Evolutionary conservation across 257 asterid species (phyloP).

Genomic region (Solanum ahanhuiri): DNA sequence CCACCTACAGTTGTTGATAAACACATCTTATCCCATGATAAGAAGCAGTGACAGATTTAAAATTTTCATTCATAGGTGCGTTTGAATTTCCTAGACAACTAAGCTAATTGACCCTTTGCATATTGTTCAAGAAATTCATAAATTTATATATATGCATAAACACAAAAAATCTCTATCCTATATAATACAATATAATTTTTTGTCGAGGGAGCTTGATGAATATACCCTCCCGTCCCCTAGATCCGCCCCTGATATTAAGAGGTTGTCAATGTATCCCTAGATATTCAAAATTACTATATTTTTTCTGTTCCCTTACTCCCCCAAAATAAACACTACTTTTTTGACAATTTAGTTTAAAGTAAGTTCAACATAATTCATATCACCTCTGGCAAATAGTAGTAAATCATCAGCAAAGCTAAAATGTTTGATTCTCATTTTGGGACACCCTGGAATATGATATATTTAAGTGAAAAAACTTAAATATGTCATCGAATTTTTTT

Average conservation of each 20-base stretch:
- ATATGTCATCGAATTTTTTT: too few relatives aligned
- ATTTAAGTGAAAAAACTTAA: not conserved
- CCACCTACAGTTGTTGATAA: too few relatives aligned
- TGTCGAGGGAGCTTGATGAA: too few relatives aligned
- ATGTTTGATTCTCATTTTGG: not conserved
- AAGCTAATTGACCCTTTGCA: not conserved
- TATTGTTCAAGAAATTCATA: not conserved
- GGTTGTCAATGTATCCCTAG: not conserved
- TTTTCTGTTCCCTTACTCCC: not conserved
- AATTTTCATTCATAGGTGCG: not conserved
- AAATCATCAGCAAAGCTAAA: not conserved
- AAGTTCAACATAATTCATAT: not conserved
- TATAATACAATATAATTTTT: too few relatives aligned
- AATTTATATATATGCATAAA: too few relatives aligned
- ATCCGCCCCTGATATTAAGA: not conserved
- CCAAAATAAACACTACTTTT: not conserved
- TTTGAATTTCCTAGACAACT: not conserved
- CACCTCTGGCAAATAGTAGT: not conserved
- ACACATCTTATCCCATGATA: too few relatives aligned
- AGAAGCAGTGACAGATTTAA: too few relatives aligned
- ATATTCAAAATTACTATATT: not conserved
- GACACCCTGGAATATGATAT: not conserved
- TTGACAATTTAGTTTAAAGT: too few relatives aligned
- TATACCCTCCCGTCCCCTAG: not conserved
- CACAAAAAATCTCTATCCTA: too few relatives aligned